Base-by-base conservation (phyloP, 1,139 yeast genomes). In the Pneumocystis jirovecii region DNA sequence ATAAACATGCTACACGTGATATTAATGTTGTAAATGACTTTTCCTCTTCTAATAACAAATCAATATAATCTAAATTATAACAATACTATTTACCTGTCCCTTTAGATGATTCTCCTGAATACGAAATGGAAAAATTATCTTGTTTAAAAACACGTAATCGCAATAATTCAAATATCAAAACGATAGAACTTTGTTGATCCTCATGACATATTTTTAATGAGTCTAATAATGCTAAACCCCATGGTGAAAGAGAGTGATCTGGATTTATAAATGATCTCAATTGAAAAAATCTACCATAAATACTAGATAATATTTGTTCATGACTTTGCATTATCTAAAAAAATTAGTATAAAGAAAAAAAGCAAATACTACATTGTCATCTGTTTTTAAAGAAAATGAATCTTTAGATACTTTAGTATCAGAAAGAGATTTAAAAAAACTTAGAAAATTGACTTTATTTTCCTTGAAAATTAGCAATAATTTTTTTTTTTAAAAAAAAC, bases 271-370 rank as follows among this genome's bases (percentile, higher is more conserved):
- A 80, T 1, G 81, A 88, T 60, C 81, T 77, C 62, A 86, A 75
- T 66, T 79, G 80, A 45, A 90, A 77, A 0, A 84, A 71, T 73
- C 96, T 81, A 67, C 85, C 77, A 34, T 84, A 72, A 2, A 83
- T 78, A 1, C 91, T 86, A 6, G 86, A 77, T 57, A 88, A 75
- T 3, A 87, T 72, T 70, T 86, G 91, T 65, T 79, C 78, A 50
- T 78, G 74, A 0, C 80, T 74, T 7, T 74, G 74, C 60, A 85
- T 71, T 29, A 63, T 64, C 68, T 67, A 42, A 15, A 34, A 31
- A 29, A 31, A 61, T n/a, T 21, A 15, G 25, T 37, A 40, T 63
- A 29, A 57, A 61, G 15, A 40, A 19, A 25, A 37, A 17, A 15
- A 29, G 61, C 12, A 21, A 44, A 10, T 37, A 50, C 15, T 40